phyloP scores from a whole-genome alignment of 2,329 filamentous ascomycete species.

The Endothia cerciana region DNA sequence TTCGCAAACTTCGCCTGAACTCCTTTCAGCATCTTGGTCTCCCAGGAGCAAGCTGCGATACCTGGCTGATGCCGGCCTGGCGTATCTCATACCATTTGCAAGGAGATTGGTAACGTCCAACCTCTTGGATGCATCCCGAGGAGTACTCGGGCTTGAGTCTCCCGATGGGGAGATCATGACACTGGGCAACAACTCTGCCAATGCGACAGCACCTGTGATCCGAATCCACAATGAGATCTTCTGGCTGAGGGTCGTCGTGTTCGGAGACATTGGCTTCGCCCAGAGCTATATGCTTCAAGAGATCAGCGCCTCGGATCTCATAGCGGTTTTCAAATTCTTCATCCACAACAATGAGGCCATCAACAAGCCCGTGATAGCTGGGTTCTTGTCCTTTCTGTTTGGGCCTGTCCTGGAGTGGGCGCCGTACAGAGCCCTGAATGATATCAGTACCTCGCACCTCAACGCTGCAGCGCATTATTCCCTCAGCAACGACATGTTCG shows the following conservation, averaged over 20 bases:
- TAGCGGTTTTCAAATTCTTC: conserved; percentile 26
- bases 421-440: conserved; percentile 9
- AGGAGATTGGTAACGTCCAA: conserved; percentile 15
- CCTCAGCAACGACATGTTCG: conserved; percentile 27
- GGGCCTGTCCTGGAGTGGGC: neutral
- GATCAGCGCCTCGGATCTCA: conserved; percentile 25
- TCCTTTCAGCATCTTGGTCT: neutral
- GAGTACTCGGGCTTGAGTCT: conserved; percentile 14
- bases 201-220: neutral
- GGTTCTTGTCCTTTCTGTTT: conserved; percentile 10
- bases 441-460: conserved; percentile 13
- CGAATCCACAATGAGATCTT: conserved; percentile 18
- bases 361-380: conserved; percentile 10
- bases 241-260: conserved; percentile 24
- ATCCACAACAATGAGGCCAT: conserved; percentile 20
- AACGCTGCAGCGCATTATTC: conserved; percentile 26
- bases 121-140: conserved; percentile 8
- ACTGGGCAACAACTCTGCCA: neutral
- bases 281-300: conserved; percentile 28
- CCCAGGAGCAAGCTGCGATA: neutral
- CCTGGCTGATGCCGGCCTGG: neutral
- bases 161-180: neutral
- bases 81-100: conserved; percentile 7
- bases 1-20: neutral
- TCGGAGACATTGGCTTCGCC: conserved; percentile 27